Percentiles rank a stretch among this genome's conserved stretches.
These are phyloP conservation scores for Vaccinium darrowii DNA, from an alignment of 148 eudicot species.

Conservation along the genomic window DNA sequence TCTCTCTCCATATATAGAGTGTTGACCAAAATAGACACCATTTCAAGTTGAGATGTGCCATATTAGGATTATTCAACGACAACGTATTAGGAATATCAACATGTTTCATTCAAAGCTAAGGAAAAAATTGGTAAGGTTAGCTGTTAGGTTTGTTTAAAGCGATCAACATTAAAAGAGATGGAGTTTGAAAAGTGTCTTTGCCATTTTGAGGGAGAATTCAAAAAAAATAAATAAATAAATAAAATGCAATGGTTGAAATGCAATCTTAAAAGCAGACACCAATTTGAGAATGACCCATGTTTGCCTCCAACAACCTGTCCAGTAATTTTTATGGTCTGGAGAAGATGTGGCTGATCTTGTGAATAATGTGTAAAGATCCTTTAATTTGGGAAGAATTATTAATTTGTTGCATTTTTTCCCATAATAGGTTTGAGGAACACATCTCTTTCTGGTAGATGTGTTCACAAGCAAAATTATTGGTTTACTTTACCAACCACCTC, in stretches of 20 bases:
- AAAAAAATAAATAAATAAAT: too few relatives aligned
- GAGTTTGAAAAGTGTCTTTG: background rate
- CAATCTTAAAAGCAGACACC: background rate
- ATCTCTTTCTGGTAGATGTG: background rate
- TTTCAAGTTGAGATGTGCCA: too few relatives aligned
- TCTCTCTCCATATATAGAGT: too few relatives aligned
- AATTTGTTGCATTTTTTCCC: background rate
- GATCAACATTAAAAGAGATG: too few relatives aligned
- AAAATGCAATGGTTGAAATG: background rate
- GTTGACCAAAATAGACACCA: too few relatives aligned
- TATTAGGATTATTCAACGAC: too few relatives aligned
- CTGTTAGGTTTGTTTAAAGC: background rate
- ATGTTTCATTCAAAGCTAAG: background rate
- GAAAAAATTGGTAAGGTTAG: background rate
- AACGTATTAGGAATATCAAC: too few relatives aligned
- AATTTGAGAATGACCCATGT: too few relatives aligned
- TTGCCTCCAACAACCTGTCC: too few relatives aligned
- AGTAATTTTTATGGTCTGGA: background rate
- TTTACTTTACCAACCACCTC: background rate
- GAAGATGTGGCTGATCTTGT: background rate
- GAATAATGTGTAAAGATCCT: background rate
- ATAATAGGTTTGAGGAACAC: background rate
- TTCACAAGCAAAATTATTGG: background rate
- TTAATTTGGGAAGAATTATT: background rate
- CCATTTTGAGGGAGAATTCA: background rate